These are phyloP conservation scores for Escovopsis sp. DNA, from an alignment of 2,329 filamentous ascomycete species.

Conservation along the genomic window DNA sequence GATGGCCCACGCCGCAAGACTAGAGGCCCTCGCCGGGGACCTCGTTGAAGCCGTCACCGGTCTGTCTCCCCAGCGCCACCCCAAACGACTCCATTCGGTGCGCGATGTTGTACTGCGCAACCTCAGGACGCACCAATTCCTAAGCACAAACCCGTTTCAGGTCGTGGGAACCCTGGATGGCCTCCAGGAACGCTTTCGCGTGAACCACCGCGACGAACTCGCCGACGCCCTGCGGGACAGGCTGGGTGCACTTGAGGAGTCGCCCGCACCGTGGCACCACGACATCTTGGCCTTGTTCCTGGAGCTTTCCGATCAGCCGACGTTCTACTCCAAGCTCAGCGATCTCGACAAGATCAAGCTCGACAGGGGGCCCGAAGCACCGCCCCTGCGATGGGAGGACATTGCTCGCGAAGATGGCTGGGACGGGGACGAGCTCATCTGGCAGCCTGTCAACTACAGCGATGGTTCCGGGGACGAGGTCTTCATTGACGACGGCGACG, in stretches of 20 bases:
- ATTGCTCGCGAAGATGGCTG: conserved; percentile 65
- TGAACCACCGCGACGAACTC: conserved; percentile 65
- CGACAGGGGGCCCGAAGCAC: conserved; percentile 26
- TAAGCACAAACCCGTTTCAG: conserved; percentile 63
- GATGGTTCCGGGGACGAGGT: conserved; percentile 46
- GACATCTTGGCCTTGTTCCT: conserved; percentile 69
- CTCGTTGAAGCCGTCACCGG: conserved; percentile 51
- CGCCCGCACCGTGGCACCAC: conserved; percentile 51
- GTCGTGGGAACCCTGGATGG: conserved; percentile 51
- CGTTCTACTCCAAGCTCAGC: conserved; percentile 50
- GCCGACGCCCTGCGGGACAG: conserved; percentile 53
- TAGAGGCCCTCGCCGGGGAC: conserved; percentile 53
- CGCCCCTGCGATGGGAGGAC: conserved; percentile 59
- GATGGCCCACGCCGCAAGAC: conserved; percentile 58
- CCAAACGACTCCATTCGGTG: conserved; percentile 25
- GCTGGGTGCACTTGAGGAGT: conserved; percentile 40
- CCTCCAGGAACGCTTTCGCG: conserved; percentile 72
- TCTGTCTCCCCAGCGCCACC: conserved; percentile 19
- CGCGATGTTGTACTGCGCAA: conserved; percentile 36
- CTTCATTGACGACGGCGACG: conserved; percentile 23
- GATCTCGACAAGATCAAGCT: conserved; percentile 41
- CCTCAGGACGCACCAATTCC: conserved; percentile 40
- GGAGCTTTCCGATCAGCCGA: conserved; percentile 67
- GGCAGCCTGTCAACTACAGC: conserved; percentile 55
- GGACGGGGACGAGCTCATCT: conserved; percentile 50